These are phyloP conservation scores for Postia placenta DNA, from an alignment of 768 basidiomycete species.

Conservation along the genomic window DNA sequence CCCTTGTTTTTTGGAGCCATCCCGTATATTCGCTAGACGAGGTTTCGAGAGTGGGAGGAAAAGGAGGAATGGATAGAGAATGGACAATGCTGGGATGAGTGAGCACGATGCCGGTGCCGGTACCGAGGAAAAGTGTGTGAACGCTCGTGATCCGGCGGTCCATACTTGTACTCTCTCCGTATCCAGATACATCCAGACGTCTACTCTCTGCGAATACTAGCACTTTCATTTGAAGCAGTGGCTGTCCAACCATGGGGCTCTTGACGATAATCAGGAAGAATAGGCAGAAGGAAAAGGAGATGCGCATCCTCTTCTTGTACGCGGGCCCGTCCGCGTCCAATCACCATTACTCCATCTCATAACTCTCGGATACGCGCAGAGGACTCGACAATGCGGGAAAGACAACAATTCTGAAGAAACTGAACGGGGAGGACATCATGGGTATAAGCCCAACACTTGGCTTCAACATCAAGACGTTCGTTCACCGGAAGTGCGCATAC, in stretches of 20 bases:
- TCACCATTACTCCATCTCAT: conserved; percentile 12
- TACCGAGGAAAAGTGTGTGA: neutral
- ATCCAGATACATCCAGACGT: too few species aligned
- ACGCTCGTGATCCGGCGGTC: neutral
- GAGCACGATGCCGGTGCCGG: neutral
- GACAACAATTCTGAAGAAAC: conserved; percentile 94
- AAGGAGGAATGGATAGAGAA: neutral
- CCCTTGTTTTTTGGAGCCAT: conserved; percentile 75
- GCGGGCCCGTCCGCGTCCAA: neutral
- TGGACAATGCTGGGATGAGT: neutral
- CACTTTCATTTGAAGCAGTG: neutral
- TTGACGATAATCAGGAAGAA: conserved; percentile 97
- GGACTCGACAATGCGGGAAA: conserved; percentile 99
- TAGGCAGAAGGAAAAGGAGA: conserved; percentile 90
- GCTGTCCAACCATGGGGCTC: conserved; percentile 69
- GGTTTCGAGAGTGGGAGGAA: neutral
- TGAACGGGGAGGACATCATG: conserved; percentile 88
- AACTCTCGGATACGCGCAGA: conserved; percentile 33
- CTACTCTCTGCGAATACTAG: neutral
- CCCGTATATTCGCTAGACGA: neutral
- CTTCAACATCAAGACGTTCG: conserved; percentile 98
- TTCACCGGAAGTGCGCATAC: conserved; percentile 71
- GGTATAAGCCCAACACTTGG: conserved; percentile 90
- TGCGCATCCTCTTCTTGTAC: conserved; percentile 92
- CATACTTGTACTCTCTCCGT: neutral